A percentile compares a stretch with the other conserved stretches of the same genome.
Conservation (phyloP, 2,329 filamentous ascomycete species). For the Ophiostoma quercus region DNA sequence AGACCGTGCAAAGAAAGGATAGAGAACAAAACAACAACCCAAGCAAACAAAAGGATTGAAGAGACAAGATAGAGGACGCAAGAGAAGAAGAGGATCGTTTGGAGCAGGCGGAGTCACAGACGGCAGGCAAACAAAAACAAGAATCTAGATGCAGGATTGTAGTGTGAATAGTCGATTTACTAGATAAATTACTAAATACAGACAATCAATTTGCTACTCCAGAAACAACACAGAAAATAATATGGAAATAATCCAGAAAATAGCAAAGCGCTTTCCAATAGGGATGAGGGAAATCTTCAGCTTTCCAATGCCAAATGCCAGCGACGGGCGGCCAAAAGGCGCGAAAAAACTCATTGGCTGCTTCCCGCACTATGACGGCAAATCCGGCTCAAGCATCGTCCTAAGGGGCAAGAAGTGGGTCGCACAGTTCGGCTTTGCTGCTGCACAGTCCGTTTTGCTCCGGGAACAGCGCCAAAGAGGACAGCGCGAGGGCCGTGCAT, state of each 20-base stretch:
- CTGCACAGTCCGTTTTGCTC: slow-evolving; percentile 22
- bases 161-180: background rate
- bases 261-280: slow-evolving; percentile 17
- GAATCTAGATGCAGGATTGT: background rate
- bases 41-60: background rate
- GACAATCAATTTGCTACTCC: background rate
- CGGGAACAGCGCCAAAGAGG: background rate
- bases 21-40: slow-evolving; percentile 9
- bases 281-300: slow-evolving; percentile 21
- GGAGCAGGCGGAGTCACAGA: background rate
- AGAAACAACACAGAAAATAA: background rate
- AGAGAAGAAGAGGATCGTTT: background rate
- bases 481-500: slow-evolving; percentile 15
- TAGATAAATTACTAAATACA: background rate
- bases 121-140: slow-evolving; percentile 6
- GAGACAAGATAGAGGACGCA: background rate
- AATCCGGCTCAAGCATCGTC: slow-evolving; percentile 22
- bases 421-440: slow-evolving; percentile 13
- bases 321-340: slow-evolving; percentile 15
- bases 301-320: slow-evolving; percentile 17
- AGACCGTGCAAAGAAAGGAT: background rate
- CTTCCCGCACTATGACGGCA: slow-evolving; percentile 22
- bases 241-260: background rate
- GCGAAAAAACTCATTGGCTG: slow-evolving; percentile 23
- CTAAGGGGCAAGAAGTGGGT: slow-evolving; percentile 20